Conservation (phyloP, 805 yeast genomes). For the Jamesozyma lodderae region DNA sequence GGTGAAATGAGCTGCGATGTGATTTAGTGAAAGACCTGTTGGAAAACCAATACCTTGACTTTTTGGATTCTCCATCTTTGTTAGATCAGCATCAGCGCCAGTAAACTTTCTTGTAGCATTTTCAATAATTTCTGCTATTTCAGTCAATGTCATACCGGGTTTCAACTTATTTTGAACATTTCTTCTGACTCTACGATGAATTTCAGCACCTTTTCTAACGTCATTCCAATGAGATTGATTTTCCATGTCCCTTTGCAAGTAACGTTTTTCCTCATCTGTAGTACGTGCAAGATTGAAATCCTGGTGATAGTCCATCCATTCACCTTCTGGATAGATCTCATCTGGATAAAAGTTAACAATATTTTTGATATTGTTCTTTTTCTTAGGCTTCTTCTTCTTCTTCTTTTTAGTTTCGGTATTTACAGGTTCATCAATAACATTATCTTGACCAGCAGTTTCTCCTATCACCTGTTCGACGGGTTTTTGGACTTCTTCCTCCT, state of each 20-base stretch:
- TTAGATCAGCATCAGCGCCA: constrained; percentile 50
- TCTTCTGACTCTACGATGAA: constrained; percentile 83
- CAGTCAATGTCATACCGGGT: constrained; percentile 90
- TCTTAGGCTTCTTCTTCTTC: constrained; percentile 52
- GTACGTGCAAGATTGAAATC: constrained; percentile 59
- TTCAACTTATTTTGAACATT: constrained; percentile 63
- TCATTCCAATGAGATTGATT: constrained; percentile 65
- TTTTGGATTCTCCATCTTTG: constrained; percentile 32
- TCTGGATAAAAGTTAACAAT: constrained; percentile 63
- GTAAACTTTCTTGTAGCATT: constrained; percentile 69
- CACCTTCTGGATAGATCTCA: constrained; percentile 76
- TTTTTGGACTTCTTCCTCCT: neutral
- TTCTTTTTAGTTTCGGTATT: constrained; percentile 32
- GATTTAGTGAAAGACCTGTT: constrained; percentile 89
- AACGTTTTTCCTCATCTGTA: constrained; percentile 80
- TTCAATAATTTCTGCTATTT: constrained; percentile 84
- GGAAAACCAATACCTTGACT: constrained; percentile 94
- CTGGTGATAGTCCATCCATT: constrained; percentile 68
- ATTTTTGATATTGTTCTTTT: constrained; percentile 46
- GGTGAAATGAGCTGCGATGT: constrained; percentile 95
- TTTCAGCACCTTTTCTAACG: constrained; percentile 91
- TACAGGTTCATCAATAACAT: constrained; percentile 4
- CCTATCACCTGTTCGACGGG: neutral
- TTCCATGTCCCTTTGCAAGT: constrained; percentile 49
- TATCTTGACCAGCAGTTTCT: neutral